Base-by-base conservation (phyloP, 2,329 filamentous ascomycete species). In the Atkinsonella hypoxylon region DNA sequence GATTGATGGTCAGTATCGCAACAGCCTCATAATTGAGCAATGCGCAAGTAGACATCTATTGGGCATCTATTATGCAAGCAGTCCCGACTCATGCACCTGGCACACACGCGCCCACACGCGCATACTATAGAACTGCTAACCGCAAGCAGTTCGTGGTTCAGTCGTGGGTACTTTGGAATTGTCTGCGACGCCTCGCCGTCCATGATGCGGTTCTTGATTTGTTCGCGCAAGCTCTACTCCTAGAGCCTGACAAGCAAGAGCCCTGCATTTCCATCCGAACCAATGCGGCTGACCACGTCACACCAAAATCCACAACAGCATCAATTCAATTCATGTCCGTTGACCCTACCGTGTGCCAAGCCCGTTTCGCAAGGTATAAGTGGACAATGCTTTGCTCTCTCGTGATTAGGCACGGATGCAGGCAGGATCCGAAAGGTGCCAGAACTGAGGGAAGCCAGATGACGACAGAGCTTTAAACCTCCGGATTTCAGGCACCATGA, bases 241-340 rank as follows among this genome's bases (percentile, higher is more conserved):
- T 1, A 7, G 26, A 26, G 26, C 8, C 26, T 7, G 22, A 43
- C 26, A 30, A 30, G 34, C 20, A 26, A 17, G 34, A 45, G 40
- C 46, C 46, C 45, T 50, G 50, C 49, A 26, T 26, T 26, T 26
- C 26, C 26, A 6, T 30, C 17, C 40, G 20, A 36, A 39, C 47
- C 51, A 52, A 51, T 44, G 15, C 38, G 30, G 47, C 44, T 45
- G 46, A 50, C 48, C 51, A 54, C 54, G 54, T 54, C 54, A 50
- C 48, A 53, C 51, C 49, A 17, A 20, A 50, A 30, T 41, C 46
- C 52, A 26, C 50, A 36, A 31, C 31, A n/a, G 40, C 38, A 36
- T 34, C 18, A 38, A 30, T 22, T 38, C 45, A 17, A 30, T 22
- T 38, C 45, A 26, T 34, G 32, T 36, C 12, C 49, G 12, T 17